Base-by-base conservation (phyloP, 2,329 filamentous ascomycete species). In the Trichoderma pleuroti region DNA sequence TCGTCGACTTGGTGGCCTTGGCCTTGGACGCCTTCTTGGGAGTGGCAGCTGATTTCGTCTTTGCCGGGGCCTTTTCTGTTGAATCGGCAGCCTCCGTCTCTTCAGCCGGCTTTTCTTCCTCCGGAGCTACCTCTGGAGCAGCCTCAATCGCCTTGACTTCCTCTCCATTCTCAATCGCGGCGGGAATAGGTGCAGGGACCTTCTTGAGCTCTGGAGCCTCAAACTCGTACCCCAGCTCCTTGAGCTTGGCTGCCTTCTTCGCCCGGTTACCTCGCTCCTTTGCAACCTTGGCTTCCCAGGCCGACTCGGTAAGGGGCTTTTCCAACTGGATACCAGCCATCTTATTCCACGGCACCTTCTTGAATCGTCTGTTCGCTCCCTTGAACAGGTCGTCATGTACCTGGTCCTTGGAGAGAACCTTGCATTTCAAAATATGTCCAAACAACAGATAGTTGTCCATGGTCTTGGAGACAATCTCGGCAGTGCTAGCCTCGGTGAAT, bases 401-500 rank as follows among this genome's bases (percentile, higher is more conserved):
- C 78, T 94, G 90, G 72, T 92, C 93, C 70, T 89, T 84, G 5
- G 93, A 89, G 5, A 98, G 87, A 28, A 90, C 84, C 79, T 93
- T 92, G 82, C 94, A 95, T 82, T 97, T 95, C 75, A 99, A 86
- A 73, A 98, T 92, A 80, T 98, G 95, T 7, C 93, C 93, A 80
- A 97, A 98, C 78, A 99, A 87, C 49, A 98, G 89, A 82, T 99
- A 99, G 83, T 94, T 97, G 85, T 98, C 90, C 96, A 99, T 99
- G 26, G 96, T 97, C 83, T 94, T 93, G 63, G 93, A 91, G 34
- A 97, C 95, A 75, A 98, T 94, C 76, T 93, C 91, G 49, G 96
- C 95, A n/a, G 87, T 88, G 74, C 82, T 83, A 62, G 94, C 92
- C 70, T 93, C 91, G 39, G 86, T 84, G 78, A 99, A 99, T 82